These are phyloP conservation scores for Thielaviopsis ethacetica DNA, from an alignment of 2,329 filamentous ascomycete genomes.

Conservation along the genomic window DNA sequence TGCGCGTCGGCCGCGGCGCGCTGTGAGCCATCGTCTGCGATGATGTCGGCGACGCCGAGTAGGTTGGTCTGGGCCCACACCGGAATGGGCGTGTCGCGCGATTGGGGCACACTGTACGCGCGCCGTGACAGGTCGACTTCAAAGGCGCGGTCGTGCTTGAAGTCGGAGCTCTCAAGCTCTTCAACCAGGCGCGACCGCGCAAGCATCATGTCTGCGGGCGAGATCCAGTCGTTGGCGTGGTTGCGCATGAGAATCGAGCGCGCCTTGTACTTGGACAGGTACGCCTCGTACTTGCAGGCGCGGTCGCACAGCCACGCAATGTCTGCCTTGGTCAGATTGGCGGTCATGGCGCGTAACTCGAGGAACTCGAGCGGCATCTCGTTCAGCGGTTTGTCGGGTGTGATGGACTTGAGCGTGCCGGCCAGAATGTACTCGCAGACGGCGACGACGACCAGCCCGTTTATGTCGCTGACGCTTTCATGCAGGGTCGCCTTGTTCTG, in stretches of 20 bases:
- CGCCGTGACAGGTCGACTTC: not conserved
- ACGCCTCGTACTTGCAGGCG: slow-evolving; percentile 17
- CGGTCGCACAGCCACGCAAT: slow-evolving; percentile 16
- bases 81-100: not conserved
- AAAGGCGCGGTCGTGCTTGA: not conserved
- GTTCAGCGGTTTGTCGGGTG: slow-evolving; percentile 4
- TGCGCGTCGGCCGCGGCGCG: not conserved
- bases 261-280: slow-evolving; percentile 15
- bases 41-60: not conserved
- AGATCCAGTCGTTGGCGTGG: slow-evolving; percentile 18
- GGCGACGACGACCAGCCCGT: slow-evolving; percentile 16
- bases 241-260: slow-evolving; percentile 17
- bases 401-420: slow-evolving; percentile 12
- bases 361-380: not conserved
- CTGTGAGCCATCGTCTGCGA: slow-evolving; percentile 1
- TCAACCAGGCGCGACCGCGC: slow-evolving; percentile 14
- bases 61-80: not conserved
- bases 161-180: slow-evolving; percentile 8
- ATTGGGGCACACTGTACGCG: not conserved
- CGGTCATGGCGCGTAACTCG: not conserved
- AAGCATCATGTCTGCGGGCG: slow-evolving; percentile 12
- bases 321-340: slow-evolving; percentile 1
- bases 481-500: slow-evolving; percentile 10
- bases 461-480: slow-evolving; percentile 18
- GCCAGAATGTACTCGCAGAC: slow-evolving; percentile 15